phyloP scores from a whole-genome alignment of 2,329 filamentous ascomycete genomes.

The Curvularia verruculosa region DNA sequence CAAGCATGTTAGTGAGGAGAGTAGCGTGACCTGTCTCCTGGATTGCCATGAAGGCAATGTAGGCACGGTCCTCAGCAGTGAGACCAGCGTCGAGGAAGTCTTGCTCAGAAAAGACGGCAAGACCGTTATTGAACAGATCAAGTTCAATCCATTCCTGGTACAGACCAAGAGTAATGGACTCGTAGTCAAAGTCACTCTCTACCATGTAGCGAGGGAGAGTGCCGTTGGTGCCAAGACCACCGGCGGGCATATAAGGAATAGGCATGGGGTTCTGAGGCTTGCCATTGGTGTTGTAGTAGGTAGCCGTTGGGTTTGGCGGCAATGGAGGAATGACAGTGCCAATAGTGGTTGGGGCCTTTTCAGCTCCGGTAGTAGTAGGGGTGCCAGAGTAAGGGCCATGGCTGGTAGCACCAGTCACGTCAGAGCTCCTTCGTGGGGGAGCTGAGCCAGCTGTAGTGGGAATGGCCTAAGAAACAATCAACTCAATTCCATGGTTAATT shows the following conservation, averaged over 20 bases:
- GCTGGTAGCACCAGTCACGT: constrained; percentile 64
- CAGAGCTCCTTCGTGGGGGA: constrained; percentile 55
- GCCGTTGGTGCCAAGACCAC: constrained; percentile 78
- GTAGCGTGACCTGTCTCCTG: constrained; percentile 82
- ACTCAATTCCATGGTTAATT: neutral
- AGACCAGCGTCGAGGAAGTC: constrained; percentile 75
- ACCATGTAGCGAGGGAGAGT: constrained; percentile 76
- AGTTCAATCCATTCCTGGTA: constrained; percentile 88
- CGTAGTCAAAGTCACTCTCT: constrained; percentile 81
- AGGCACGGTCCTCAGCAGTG: constrained; percentile 68
- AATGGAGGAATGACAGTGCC: constrained; percentile 64
- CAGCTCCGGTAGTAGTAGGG: constrained; percentile 72
- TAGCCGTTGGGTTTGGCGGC: constrained; percentile 66
- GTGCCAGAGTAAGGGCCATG: constrained; percentile 73
- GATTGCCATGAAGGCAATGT: constrained; percentile 77
- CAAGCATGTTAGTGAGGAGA: constrained; percentile 77
- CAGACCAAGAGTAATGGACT: constrained; percentile 74
- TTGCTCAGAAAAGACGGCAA: constrained; percentile 69
- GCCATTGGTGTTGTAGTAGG: constrained; percentile 74
- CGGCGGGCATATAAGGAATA: constrained; percentile 72
- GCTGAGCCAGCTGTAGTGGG: constrained; percentile 43
- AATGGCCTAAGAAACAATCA: constrained; percentile 16
- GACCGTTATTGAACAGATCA: constrained; percentile 79
- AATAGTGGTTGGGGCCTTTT: constrained; percentile 61
- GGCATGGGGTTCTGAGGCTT: constrained; percentile 70